Base-by-base conservation (phyloP, 768 basidiomycete genomes). In the Peribolospora baueri region DNA sequence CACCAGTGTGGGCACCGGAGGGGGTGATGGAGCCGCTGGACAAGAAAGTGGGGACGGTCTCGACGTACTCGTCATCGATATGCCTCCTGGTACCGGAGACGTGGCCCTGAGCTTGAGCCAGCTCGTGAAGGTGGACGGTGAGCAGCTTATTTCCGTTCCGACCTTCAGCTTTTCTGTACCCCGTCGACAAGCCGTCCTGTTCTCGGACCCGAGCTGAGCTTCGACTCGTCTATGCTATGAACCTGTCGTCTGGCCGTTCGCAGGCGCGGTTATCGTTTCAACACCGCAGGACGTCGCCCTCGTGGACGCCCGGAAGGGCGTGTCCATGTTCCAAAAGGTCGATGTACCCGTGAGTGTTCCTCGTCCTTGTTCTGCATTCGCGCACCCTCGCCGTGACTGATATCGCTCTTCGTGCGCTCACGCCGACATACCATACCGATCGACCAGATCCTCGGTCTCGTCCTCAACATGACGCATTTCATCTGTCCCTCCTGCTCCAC, bases 61-160 rank as follows among this genome's bases (percentile, higher is more conserved):
- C 40, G 91, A 98, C 62, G 72, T 87, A 0, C 73, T 98, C 11
- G 82, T 95, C 5, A 70, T 95, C 37, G 91, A 98, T 65, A 86
- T 93, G 80, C 91, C 91, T 3, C 91, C 91, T 0, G 91, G 91
- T 0, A 98, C 91, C 0, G 91, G 91, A 0, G 91, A 98, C 65
- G 87, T 98, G 0, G 84, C 85, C 6, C 73, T 98, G 50, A 88
- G 84, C 5, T 70, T 98, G 0, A 87, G 83, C 1, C 88, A 93
- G 63, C 73, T 90, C 25, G 84, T 88, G 0, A 66, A 73, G 10
- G 81, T 88, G 1, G 77, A 91, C 59, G 86, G 87, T 84, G 51
- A 47, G 78, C 60, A 8, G n/a, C 36, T 37, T 25, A 14, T 11
- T 5, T 25, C 25, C 25, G 25, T 25, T 25, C 25, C 25, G 25